Conservation (phyloP, 2,329 filamentous ascomycete species). For the Aspergillus ochraceus region DNA sequence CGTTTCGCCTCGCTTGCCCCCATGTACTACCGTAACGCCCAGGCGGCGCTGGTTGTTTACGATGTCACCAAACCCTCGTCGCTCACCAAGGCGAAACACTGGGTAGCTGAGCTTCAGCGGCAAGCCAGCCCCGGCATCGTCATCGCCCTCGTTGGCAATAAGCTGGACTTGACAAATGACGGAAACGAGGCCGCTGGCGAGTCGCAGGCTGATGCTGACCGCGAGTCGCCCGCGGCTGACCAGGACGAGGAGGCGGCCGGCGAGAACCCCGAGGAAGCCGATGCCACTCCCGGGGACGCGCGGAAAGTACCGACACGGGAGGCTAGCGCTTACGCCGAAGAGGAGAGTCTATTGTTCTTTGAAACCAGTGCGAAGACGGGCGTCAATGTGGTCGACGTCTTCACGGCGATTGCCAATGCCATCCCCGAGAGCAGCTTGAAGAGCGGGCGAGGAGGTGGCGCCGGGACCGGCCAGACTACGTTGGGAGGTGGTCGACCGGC, state of each 20-base stretch:
- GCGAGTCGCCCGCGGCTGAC: slow-evolving; percentile 30
- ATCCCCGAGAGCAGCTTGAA: slow-evolving; percentile 97
- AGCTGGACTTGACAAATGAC: slow-evolving; percentile 77
- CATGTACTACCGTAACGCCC: slow-evolving; percentile 99
- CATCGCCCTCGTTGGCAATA: slow-evolving; percentile 95
- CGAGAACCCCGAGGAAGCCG: slow-evolving; percentile 56
- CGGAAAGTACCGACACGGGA: slow-evolving; percentile 89
- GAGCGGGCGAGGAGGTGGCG: slow-evolving; percentile 72
- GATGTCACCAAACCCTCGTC: slow-evolving; percentile 96
- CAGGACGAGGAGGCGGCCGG: slow-evolving; percentile 46
- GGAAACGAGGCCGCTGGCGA: slow-evolving; percentile 48
- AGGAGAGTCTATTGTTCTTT: slow-evolving; percentile 92
- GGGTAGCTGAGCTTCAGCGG: slow-evolving; percentile 95
- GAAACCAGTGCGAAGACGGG: slow-evolving; percentile 98
- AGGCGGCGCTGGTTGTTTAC: slow-evolving; percentile 96
- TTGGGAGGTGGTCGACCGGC: slow-evolving; percentile 55
- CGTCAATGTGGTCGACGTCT: slow-evolving; percentile 90
- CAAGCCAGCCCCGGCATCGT: slow-evolving; percentile 96
- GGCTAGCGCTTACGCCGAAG: slow-evolving; percentile 89
- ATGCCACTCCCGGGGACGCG: slow-evolving; percentile 68
- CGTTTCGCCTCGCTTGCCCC: slow-evolving; percentile 93
- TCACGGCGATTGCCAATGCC: slow-evolving; percentile 95
- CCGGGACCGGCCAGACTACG: slow-evolving; percentile 56
- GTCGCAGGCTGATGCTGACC: slow-evolving; percentile 37
- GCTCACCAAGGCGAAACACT: slow-evolving; percentile 95